Percentiles rank a stretch among this genome's conserved stretches.
Evolutionary conservation across 1,284 basidiomycete species (phyloP).

Genomic region (Ceratobasidium sp.): DNA sequence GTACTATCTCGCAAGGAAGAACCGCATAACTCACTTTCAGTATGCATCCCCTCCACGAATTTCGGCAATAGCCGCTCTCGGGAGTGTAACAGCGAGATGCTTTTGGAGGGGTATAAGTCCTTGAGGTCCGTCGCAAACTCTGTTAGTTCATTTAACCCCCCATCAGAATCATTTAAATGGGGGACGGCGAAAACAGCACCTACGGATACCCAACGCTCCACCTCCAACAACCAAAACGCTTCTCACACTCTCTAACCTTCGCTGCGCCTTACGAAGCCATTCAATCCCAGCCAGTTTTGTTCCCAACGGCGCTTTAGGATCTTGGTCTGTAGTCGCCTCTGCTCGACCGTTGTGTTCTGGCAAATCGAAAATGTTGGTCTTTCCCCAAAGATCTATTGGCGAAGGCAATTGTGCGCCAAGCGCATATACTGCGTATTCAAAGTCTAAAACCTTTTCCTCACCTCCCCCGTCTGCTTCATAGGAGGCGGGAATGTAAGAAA

Average conservation of each 20-base stretch:
- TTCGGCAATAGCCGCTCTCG: slow-evolving; percentile 60
- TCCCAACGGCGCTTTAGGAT: slow-evolving; percentile 22
- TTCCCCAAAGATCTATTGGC: slow-evolving; percentile 58
- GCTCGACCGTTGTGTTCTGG: too few species aligned
- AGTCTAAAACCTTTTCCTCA: slow-evolving; percentile 51
- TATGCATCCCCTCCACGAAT: slow-evolving; percentile 61
- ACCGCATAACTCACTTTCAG: slow-evolving; percentile 53
- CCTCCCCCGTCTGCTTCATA: not conserved
- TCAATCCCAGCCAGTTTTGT: slow-evolving; percentile 53
- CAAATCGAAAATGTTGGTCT: not conserved
- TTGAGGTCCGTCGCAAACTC: slow-evolving; percentile 65
- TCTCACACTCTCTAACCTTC: slow-evolving; percentile 56
- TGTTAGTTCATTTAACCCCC: slow-evolving; percentile 37
- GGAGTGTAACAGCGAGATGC: slow-evolving; percentile 63
- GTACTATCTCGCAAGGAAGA: slow-evolving; percentile 56
- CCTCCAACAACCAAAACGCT: slow-evolving; percentile 63
- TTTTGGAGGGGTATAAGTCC: slow-evolving; percentile 59
- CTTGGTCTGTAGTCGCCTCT: slow-evolving; percentile 1
- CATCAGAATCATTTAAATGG: too few species aligned
- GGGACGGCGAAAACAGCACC: slow-evolving; percentile 49
- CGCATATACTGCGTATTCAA: slow-evolving; percentile 63
- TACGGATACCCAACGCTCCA: slow-evolving; percentile 64
- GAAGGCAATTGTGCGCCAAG: slow-evolving; percentile 58
- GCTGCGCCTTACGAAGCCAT: slow-evolving; percentile 53
- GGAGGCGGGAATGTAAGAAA: slow-evolving; percentile 5